A percentile compares a stretch with the other conserved stretches of the same genome.
Evolutionary conservation across 345 rosid species (phyloP).

Genomic region (Lumnitzera racemosa): DNA sequence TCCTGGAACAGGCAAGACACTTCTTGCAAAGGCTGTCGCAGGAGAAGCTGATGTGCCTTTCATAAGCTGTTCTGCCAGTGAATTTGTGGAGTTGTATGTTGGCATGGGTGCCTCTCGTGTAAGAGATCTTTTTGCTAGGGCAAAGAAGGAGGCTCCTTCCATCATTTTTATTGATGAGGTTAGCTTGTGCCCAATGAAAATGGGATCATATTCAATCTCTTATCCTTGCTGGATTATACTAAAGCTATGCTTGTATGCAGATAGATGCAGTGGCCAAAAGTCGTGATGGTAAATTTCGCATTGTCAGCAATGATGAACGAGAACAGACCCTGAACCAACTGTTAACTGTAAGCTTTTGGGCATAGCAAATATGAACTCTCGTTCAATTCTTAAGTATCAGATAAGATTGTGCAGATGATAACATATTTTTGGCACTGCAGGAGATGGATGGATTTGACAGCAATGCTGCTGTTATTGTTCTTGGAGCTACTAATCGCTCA

Average conservation of each 20-base stretch:
- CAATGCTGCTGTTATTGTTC: constrained; percentile 89
- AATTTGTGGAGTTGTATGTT: constrained; percentile 88
- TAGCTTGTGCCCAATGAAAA: neutral
- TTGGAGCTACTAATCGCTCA: constrained; percentile 96
- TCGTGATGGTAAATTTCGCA: constrained; percentile 86
- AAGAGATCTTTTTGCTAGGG: constrained; percentile 90
- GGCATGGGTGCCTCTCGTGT: constrained; percentile 99
- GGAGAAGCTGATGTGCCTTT: constrained; percentile 97
- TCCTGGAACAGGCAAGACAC: constrained; percentile 98
- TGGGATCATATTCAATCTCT: neutral
- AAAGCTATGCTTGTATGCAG: constrained; percentile 28
- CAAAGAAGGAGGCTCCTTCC: constrained; percentile 97
- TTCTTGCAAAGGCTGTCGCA: constrained; percentile 91
- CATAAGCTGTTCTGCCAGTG: constrained; percentile 95
- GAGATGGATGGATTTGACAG: constrained; percentile 99
- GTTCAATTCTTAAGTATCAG: neutral
- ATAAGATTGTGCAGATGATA: neutral
- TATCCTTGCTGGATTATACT: constrained; percentile 1
- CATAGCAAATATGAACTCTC: neutral
- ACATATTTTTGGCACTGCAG: constrained; percentile 30
- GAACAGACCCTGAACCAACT: constrained; percentile 98
- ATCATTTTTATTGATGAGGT: constrained; percentile 97
- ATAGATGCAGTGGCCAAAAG: constrained; percentile 98
- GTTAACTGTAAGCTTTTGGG: constrained; percentile 58
- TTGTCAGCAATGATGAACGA: constrained; percentile 86